Evolutionary conservation across 2,329 filamentous ascomycete genomes (phyloP), one percentile per base, ranked within the genome.

Genomic region (Ceratocystis destructans): DNA sequence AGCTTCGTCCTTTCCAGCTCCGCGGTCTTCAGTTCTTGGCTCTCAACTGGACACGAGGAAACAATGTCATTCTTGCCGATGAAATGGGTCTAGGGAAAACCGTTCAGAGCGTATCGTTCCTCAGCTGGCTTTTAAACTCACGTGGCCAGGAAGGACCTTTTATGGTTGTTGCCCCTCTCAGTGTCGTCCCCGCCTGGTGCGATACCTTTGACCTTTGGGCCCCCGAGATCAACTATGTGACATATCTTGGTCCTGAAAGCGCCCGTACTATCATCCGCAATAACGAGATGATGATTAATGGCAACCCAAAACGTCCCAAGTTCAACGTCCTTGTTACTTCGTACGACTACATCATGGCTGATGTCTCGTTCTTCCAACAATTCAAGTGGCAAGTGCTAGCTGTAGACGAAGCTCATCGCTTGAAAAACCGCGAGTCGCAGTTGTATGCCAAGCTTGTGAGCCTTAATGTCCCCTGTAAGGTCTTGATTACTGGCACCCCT

Each of bases 31-130:
- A 97, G 77, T 99, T 96, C 76, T 80, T 99, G 69, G 90, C 90
- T 59, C 90, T 96, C 76, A 96, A 97, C 76, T 99, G 95, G 95
- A 90, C 89, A 64, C 87, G 88, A 72, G 87, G 86, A 66, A 94
- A 94, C 75, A 99, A 97, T 71, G 94, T 97, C 73, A 96, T 99
- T 71, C 82, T 99, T 64, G 94, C 94, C 62, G 94, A 99, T 74
- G 94, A 99, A 77, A 99, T 99, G 94, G 94, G 94, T 71, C 82
- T 99, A 15, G 94, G 94, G 33, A 99, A 99, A 78, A 99, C 94
- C 0, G 94, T 99, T 0, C 94, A 99, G 77, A 96, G 93, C 0
- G 92, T 99, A 33, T 87, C 93, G 0, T 97, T 97, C 75, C 87
- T 99, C 75, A 96, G 93, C 74, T 99, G 94, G 93, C 82, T 99